phyloP scores from a whole-genome alignment of 352 stramenopile genomes.

The Phytophthora hibernalis region DNA sequence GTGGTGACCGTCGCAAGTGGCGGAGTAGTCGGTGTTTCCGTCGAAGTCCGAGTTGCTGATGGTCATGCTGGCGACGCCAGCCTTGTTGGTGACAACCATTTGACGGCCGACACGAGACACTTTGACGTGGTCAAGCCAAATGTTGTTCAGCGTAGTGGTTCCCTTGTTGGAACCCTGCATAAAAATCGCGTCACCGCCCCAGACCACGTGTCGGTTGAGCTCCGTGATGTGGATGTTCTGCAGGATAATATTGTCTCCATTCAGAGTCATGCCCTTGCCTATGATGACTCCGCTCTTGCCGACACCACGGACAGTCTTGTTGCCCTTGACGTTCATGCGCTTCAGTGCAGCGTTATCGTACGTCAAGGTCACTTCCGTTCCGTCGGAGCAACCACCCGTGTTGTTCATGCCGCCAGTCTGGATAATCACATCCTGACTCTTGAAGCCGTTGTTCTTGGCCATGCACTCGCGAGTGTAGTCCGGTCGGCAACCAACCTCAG shows the following conservation, averaged over 20 bases:
- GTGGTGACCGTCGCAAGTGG: slow-evolving; percentile 57
- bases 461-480: slow-evolving; percentile 42
- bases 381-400: slow-evolving; percentile 47
- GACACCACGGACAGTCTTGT: slow-evolving; percentile 48
- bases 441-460: no score
- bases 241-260: slow-evolving; percentile 41
- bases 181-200: slow-evolving; percentile 46
- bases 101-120: slow-evolving; percentile 39
- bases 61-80: slow-evolving; percentile 42
- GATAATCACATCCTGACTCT: slow-evolving; percentile 52
- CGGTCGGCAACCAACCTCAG: slow-evolving; percentile 39
- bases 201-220: slow-evolving; percentile 48
- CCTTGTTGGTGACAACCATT: slow-evolving; percentile 47
- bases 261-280: slow-evolving; percentile 40
- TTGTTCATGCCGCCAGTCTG: slow-evolving; percentile 45
- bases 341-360: slow-evolving; percentile 25
- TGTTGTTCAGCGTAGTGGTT: slow-evolving; percentile 30
- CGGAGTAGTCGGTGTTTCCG: slow-evolving; percentile 47
- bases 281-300: slow-evolving; percentile 40
- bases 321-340: slow-evolving; percentile 33
- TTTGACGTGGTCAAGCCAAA: slow-evolving; percentile 54
- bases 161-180: slow-evolving; percentile 33
- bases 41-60: slow-evolving; percentile 69
- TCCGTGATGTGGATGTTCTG: slow-evolving; percentile 53
- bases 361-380: slow-evolving; percentile 24